phyloP scores from a whole-genome alignment of 2,329 filamentous ascomycete genomes.

The Paraphaeosphaeria sporulosa region DNA sequence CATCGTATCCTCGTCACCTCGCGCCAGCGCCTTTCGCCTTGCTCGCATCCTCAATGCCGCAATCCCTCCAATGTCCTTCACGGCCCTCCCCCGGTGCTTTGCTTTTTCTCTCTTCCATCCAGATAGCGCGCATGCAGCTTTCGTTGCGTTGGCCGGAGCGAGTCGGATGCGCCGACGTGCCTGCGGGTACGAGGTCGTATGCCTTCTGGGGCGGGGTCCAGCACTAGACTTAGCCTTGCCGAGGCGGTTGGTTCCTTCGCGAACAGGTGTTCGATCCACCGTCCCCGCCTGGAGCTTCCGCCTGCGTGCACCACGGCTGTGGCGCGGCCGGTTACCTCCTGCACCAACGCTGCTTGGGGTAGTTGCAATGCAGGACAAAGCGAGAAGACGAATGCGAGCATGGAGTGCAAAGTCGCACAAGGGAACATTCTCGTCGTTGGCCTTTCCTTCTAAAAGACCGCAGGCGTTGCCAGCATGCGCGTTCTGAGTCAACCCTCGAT shows the following conservation, averaged over 20 bases:
- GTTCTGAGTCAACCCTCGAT: background rate
- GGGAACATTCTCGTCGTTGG: background rate
- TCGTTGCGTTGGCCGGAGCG: constrained; percentile 4
- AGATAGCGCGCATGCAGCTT: background rate
- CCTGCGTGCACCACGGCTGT: background rate
- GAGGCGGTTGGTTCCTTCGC: background rate
- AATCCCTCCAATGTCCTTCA: constrained; percentile 5
- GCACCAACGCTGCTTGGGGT: background rate
- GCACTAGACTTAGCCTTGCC: background rate
- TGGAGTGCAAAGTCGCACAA: constrained; percentile 1
- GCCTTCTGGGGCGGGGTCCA: background rate
- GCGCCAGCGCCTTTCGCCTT: background rate
- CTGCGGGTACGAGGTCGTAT: background rate
- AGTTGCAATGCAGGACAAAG: background rate
- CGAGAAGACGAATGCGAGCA: background rate
- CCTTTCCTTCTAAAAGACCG: background rate
- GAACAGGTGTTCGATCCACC: constrained; percentile 15
- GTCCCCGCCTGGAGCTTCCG: constrained; percentile 1
- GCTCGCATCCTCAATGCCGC: constrained; percentile 8
- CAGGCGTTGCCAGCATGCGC: background rate
- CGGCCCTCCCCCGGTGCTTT: background rate
- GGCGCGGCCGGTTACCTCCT: background rate
- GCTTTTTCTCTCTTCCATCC: background rate
- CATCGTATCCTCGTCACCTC: background rate
- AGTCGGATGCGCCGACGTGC: background rate